phyloP scores from a whole-genome alignment of 2,329 filamentous ascomycete species.

The Penicillium expansum region DNA sequence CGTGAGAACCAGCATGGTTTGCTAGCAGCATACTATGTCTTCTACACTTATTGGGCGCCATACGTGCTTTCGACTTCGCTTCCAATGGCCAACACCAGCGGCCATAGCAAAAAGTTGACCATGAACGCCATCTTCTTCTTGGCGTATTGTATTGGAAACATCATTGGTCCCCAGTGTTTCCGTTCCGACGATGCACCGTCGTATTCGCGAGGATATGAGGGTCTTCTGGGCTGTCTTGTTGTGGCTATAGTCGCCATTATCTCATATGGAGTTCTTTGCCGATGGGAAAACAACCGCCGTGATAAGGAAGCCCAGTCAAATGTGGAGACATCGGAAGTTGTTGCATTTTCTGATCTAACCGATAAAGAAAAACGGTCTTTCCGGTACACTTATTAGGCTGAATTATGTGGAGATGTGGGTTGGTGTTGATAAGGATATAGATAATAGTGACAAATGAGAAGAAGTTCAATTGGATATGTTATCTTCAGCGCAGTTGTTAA shows the following conservation, averaged over 20 bases:
- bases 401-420: neutral
- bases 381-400: slow-evolving; percentile 22
- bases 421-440: neutral
- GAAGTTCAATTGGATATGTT: neutral
- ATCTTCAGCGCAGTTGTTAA: neutral
- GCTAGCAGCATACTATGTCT: slow-evolving; percentile 41
- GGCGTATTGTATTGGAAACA: slow-evolving; percentile 28
- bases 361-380: slow-evolving; percentile 26
- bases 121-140: slow-evolving; percentile 29
- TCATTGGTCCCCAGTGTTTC: slow-evolving; percentile 19
- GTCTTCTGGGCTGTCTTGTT: slow-evolving; percentile 20
- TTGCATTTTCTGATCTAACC: slow-evolving; percentile 24
- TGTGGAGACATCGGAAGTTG: slow-evolving; percentile 5
- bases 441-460: neutral
- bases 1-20: slow-evolving; percentile 35
- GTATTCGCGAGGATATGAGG: slow-evolving; percentile 23
- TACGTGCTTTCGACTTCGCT: slow-evolving; percentile 35
- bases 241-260: slow-evolving; percentile 20
- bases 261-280: slow-evolving; percentile 23
- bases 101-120: slow-evolving; percentile 30
- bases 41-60: slow-evolving; percentile 36
- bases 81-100: slow-evolving; percentile 28
- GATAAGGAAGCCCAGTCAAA: slow-evolving; percentile 12
- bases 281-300: slow-evolving; percentile 21
- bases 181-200: slow-evolving; percentile 19